Base-by-base conservation (phyloP, 345 rosid genomes). In the Citrus inodora region DNA sequence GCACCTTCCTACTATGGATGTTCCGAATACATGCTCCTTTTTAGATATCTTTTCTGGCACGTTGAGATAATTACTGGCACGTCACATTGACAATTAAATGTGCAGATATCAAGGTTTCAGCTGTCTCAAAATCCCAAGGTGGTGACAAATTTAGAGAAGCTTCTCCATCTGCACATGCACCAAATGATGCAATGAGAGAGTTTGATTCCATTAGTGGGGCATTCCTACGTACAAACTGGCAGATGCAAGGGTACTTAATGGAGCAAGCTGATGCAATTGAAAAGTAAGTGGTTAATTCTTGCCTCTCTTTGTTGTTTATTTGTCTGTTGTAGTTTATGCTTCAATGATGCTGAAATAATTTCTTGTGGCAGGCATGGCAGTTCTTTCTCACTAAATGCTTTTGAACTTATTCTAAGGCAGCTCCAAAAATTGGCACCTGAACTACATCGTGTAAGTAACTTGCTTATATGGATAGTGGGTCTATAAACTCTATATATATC, bases 361-460 rank as follows among this genome's bases (percentile, higher is more conserved):
- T 63, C 80, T 84, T 83, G 70, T 86, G 77, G 73, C 90, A 92
- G 99, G 84, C 85, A 88, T 85, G 95, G 93, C 63, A 85, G 93
- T 81, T 87, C 94, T 63, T 88, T 91, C 85, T 85, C 92, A 75
- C 84, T 87, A 77, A 89, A 87, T 83, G 82, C 92, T 67, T 87
- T 92, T 68, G 97, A 93, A 74, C 79, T 80, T 80, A 81, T 90
- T 79, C 87, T 96, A 79, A 79, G 86, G 76, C 93, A 90, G 84
- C 97, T 94, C 73, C 89, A 87, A 82, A 92, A 84, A 71, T 85
- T 94, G 87, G 96, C 98, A 78, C 98, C 99, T 76, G 99, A 94
- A 84, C 81, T 94, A 77, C 97, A 96, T 83, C 97, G 97, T 73
- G 99, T 96, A 86, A 82, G 94, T 85, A 69, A 60, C 46, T 11